These are phyloP conservation scores for Coriaria nepalensis DNA, from an alignment of 306 rosid genomes.

Conservation along the genomic window DNA sequence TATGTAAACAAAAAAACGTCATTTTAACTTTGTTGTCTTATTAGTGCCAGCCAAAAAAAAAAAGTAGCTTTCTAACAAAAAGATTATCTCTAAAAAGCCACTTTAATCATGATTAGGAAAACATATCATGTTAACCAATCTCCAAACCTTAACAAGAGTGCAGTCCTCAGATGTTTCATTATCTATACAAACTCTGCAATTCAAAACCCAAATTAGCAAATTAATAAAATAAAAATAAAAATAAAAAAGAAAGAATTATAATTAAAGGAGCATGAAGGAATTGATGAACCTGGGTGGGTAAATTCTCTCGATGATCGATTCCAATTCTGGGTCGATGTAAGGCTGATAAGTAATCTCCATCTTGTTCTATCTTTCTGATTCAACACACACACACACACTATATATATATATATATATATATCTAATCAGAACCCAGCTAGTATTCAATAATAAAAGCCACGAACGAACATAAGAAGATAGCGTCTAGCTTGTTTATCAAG, in stretches of 20 bases:
- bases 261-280: neutral
- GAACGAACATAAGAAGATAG: too few species aligned
- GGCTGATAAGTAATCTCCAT: conserved; percentile 52
- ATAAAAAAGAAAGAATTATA: neutral
- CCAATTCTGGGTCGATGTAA: conserved; percentile 49
- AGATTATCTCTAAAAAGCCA: too few species aligned
- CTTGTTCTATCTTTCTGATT: neutral
- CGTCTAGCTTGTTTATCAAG: too few species aligned
- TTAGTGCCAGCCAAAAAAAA: too few species aligned
- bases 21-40: too few species aligned
- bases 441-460: too few species aligned
- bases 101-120: too few species aligned
- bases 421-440: too few species aligned
- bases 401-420: too few species aligned
- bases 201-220: conserved; percentile 5
- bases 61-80: too few species aligned
- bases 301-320: conserved; percentile 69
- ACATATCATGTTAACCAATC: conserved; percentile 3
- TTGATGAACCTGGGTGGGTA: conserved; percentile 64
- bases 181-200: conserved; percentile 70
- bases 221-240: neutral
- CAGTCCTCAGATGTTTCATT: conserved; percentile 58
- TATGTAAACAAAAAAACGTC: too few species aligned
- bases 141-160: conserved; percentile 61
- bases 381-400: too few species aligned